These are phyloP conservation scores for Ophiocordyceps polyrhachis-furcata DNA, from an alignment of 2,329 filamentous ascomycete species.

Conservation along the genomic window DNA sequence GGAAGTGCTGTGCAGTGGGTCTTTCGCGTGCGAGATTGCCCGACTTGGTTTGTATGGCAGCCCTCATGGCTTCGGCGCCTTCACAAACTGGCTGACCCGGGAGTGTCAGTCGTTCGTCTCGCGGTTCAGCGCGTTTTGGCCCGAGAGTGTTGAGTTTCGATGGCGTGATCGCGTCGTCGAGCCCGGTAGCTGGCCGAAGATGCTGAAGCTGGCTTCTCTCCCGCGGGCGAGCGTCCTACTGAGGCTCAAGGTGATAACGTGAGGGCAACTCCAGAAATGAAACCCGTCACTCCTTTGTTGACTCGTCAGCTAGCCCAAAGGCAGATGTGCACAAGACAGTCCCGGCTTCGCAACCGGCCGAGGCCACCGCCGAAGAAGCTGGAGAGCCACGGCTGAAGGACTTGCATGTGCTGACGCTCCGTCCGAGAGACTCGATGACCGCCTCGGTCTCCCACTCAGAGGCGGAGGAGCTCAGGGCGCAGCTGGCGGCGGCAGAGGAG, in stretches of 20 bases:
- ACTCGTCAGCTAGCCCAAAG: not conserved
- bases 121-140: conserved; percentile 25
- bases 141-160: conserved; percentile 17
- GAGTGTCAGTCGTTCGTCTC: conserved; percentile 17
- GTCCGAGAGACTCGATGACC: conserved; percentile 1
- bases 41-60: conserved; percentile 24
- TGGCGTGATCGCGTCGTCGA: conserved; percentile 12
- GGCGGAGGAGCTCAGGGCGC: conserved; percentile 5
- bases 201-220: conserved; percentile 10
- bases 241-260: conserved; percentile 6
- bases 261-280: not conserved
- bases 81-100: not conserved
- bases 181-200: conserved; percentile 11
- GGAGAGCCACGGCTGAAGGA: not conserved
- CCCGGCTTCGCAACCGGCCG: not conserved
- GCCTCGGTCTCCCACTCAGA: not conserved
- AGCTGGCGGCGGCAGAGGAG: conserved; percentile 10
- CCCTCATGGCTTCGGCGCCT: not conserved
- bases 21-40: conserved; percentile 19
- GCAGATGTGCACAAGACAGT: not conserved
- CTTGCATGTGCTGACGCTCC: conserved; percentile 8
- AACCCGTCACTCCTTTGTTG: not conserved
- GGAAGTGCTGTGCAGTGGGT: conserved; percentile 18
- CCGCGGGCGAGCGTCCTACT: conserved; percentile 7
- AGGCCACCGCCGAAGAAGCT: not conserved